These are phyloP conservation scores for Delonix regia DNA, from an alignment of 306 rosid species.

Conservation along the genomic window DNA sequence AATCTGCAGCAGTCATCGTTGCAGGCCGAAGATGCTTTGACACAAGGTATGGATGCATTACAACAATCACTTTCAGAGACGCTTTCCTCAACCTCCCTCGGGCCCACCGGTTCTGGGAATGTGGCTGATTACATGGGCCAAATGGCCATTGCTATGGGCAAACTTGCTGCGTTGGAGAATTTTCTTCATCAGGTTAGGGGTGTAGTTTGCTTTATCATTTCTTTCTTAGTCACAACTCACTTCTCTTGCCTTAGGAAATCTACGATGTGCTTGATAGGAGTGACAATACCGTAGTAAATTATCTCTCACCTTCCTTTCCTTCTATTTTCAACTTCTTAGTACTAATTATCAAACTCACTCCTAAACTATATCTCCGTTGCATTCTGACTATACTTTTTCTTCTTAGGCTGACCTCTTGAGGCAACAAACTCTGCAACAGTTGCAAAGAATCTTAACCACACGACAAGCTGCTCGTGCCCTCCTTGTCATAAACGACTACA, in stretches of 20 bases:
- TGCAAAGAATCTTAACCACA: conserved; percentile 70
- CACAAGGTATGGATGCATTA: conserved; percentile 94
- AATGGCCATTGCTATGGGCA: conserved; percentile 93
- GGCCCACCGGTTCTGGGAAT: conserved; percentile 56
- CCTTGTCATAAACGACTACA: conserved; percentile 64
- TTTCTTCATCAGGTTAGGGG: conserved; percentile 73
- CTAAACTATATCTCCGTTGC: not conserved
- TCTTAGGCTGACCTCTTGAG: conserved; percentile 86
- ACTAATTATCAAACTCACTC: not conserved
- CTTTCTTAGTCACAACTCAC: not conserved
- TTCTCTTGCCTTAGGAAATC: not conserved
- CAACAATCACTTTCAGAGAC: conserved; percentile 85
- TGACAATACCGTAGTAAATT: not conserved
- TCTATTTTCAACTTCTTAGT: not conserved
- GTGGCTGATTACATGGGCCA: conserved; percentile 92
- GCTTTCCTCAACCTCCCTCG: conserved; percentile 58
- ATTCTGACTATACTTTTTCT: not conserved
- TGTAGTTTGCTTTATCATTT: not conserved
- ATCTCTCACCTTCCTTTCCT: not conserved
- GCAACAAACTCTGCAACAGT: conserved; percentile 82
- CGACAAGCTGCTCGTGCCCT: conserved; percentile 84
- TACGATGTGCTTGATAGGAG: not conserved
- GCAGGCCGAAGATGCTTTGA: conserved; percentile 90
- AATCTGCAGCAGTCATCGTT: conserved; percentile 84
- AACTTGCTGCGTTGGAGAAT: conserved; percentile 74